Percentiles rank a stretch among this genome's conserved stretches.
Evolutionary conservation across 2,329 filamentous ascomycete species (phyloP).

Genomic region (Sclerotinia nivalis): DNA sequence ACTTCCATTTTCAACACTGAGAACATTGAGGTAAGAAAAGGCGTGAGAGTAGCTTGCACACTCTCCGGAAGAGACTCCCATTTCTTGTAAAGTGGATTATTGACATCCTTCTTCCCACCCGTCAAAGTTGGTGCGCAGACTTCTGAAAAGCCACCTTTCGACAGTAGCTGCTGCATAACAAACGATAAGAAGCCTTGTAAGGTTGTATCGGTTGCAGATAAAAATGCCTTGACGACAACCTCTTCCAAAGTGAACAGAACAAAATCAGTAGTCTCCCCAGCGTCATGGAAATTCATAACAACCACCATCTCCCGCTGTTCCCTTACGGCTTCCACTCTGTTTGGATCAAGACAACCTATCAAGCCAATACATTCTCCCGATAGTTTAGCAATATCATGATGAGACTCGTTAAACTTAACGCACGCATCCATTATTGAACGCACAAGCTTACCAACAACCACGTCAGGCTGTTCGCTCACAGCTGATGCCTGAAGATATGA

Average conservation of each 20-base stretch:
- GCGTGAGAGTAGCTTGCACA: constrained; percentile 78
- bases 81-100: constrained; percentile 65
- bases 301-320: constrained; percentile 84
- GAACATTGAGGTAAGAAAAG: constrained; percentile 85
- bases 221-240: constrained; percentile 85
- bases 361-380: constrained; percentile 83
- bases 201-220: constrained; percentile 84
- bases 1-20: constrained; percentile 61
- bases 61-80: constrained; percentile 78
- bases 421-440: constrained; percentile 83
- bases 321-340: constrained; percentile 77
- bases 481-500: constrained; percentile 76
- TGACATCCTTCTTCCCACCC: constrained; percentile 44
- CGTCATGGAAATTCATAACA: constrained; percentile 78
- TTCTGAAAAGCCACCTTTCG: constrained; percentile 70
- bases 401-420: constrained; percentile 71
- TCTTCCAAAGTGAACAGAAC: constrained; percentile 81
- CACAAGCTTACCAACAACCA: constrained; percentile 68
- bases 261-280: constrained; percentile 81
- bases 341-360: constrained; percentile 89
- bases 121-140: constrained; percentile 43
- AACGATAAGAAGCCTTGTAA: constrained; percentile 91
- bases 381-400: constrained; percentile 67
- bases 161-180: constrained; percentile 88
- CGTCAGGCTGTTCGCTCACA: constrained; percentile 80